These are phyloP conservation scores for Metschnikowia drakensbergensis DNA, from an alignment of 805 yeast species.

Conservation along the genomic window DNA sequence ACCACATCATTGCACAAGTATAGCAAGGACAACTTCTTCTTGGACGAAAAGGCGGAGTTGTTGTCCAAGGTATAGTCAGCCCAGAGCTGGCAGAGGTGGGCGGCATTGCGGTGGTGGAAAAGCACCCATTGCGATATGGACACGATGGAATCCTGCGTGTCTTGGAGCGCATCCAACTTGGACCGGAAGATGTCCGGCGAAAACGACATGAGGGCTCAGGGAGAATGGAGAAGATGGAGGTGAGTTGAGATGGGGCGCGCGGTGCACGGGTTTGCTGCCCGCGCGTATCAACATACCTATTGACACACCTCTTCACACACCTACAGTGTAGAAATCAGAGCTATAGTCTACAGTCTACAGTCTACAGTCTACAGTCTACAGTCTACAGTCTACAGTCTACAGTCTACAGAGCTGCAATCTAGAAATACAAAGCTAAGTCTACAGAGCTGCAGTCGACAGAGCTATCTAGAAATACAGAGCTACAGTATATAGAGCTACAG, in stretches of 20 bases:
- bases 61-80: slow-evolving; percentile 28
- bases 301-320: too few relatives aligned
- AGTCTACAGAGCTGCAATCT: too few relatives aligned
- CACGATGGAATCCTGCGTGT: slow-evolving; percentile 69
- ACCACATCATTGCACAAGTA: slow-evolving; percentile 79
- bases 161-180: slow-evolving; percentile 47
- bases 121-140: slow-evolving; percentile 71
- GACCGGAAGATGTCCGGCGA: slow-evolving; percentile 46
- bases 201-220: slow-evolving; percentile 41
- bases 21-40: slow-evolving; percentile 51
- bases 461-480: too few relatives aligned
- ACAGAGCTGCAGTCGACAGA: too few relatives aligned
- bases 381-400: too few relatives aligned
- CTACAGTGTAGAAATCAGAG: too few relatives aligned
- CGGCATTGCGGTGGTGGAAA: slow-evolving; percentile 60
- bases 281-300: too few relatives aligned
- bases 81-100: slow-evolving; percentile 54
- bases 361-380: too few relatives aligned
- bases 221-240: background rate
- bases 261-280: slow-evolving; percentile 3
- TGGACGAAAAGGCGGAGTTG: slow-evolving; percentile 7
- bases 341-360: too few relatives aligned
- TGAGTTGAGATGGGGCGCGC: background rate
- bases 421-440: too few relatives aligned
- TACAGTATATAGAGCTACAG: too few relatives aligned